A percentile compares a stretch with the other conserved stretches of the same genome.
Evolutionary conservation across 768 basidiomycete species (phyloP).

Genomic region (Cyclocybe aegerita): DNA sequence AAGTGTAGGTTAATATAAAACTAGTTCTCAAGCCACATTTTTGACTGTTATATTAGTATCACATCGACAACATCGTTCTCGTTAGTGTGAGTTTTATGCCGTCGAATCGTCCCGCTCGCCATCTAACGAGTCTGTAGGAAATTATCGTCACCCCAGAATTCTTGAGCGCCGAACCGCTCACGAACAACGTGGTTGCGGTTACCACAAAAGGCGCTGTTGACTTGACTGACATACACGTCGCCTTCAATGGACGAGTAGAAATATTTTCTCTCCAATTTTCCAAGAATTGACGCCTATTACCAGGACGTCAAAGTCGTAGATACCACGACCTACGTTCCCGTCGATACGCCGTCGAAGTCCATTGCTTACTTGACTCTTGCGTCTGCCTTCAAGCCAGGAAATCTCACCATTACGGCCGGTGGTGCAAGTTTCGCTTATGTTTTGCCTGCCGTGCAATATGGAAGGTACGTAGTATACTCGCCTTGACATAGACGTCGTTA

Average conservation of each 20-base stretch:
- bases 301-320: constrained; percentile 34
- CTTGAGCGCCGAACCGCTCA: constrained; percentile 51
- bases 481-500: neutral
- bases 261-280: neutral
- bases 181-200: constrained; percentile 45
- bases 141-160: constrained; percentile 47
- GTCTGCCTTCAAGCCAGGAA: constrained; percentile 37
- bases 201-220: constrained; percentile 49
- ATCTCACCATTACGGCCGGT: constrained; percentile 41
- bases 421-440: constrained; percentile 38
- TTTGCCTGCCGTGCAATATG: constrained; percentile 42
- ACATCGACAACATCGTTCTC: constrained; percentile 50
- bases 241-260: constrained; percentile 37
- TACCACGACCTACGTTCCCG: constrained; percentile 36
- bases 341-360: constrained; percentile 45
- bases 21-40: neutral
- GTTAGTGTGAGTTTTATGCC: constrained; percentile 29
- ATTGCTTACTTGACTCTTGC: constrained; percentile 50
- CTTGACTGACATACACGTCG: constrained; percentile 34
- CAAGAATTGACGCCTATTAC: neutral
- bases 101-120: neutral
- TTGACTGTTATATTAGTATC: constrained; percentile 30
- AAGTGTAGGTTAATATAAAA: constrained; percentile 22
- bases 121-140: constrained; percentile 19
- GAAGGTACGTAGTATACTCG: constrained; percentile 27